Percentiles rank a stretch among this genome's conserved stretches.
These are phyloP conservation scores for Mucor velutinosus DNA, from an alignment of 371 early-diverging fungal species.

Conservation along the genomic window DNA sequence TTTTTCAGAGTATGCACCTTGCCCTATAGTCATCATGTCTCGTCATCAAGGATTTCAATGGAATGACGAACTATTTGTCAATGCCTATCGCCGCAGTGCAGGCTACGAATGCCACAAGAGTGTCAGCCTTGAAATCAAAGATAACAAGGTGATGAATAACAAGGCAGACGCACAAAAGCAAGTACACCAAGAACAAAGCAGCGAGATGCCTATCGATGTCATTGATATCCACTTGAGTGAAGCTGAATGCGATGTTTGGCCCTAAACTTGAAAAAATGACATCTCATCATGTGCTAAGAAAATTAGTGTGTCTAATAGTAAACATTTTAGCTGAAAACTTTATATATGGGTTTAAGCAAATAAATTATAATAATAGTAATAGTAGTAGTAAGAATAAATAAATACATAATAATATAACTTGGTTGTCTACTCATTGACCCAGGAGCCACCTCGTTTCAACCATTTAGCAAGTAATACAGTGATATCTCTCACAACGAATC, in stretches of 20 bases:
- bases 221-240: constrained; percentile 29
- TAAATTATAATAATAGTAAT: neutral
- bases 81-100: constrained; percentile 19
- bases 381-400: constrained; percentile 8
- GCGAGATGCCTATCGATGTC: constrained; percentile 8
- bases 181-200: neutral
- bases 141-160: constrained; percentile 6
- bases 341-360: neutral
- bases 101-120: constrained; percentile 34
- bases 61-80: constrained; percentile 33
- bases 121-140: constrained; percentile 12
- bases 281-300: neutral
- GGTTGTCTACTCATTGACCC: constrained; percentile 48
- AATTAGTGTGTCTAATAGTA: neutral
- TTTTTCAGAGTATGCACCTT: constrained; percentile 21
- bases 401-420: constrained; percentile 6
- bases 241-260: constrained; percentile 31
- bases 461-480: constrained; percentile 53
- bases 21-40: constrained; percentile 31
- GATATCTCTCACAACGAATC: constrained; percentile 50
- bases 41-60: constrained; percentile 34
- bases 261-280: constrained; percentile 6
- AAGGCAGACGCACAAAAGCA: neutral
- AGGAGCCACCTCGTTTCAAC: constrained; percentile 52
- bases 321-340: neutral